phyloP scores from a whole-genome alignment of 2,329 filamentous ascomycete genomes.

The Aspergillus clavatus region DNA sequence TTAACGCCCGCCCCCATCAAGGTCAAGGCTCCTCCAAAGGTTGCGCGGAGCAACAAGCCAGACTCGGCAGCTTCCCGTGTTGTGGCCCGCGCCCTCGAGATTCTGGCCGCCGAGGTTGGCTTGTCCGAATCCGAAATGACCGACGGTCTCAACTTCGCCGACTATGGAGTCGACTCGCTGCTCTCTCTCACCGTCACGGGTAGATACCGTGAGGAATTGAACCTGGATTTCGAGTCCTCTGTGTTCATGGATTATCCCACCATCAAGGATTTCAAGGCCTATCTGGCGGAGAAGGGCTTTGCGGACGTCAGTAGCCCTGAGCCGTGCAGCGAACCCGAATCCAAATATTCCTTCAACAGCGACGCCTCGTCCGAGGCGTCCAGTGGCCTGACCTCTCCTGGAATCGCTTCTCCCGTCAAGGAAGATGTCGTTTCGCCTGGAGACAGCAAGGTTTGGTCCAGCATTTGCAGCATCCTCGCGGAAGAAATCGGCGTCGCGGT shows the following conservation, averaged over 20 bases:
- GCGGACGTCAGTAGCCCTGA: conserved; percentile 26
- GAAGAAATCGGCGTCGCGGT: conserved; percentile 43
- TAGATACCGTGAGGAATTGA: conserved; percentile 57
- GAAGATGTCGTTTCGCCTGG: conserved; percentile 22
- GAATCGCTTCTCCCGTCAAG: conserved; percentile 24
- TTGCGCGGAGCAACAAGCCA: no score
- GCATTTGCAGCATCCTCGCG: conserved; percentile 39
- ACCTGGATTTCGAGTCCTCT: conserved; percentile 55
- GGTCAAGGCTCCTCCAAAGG: background rate
- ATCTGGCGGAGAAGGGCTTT: conserved; percentile 40
- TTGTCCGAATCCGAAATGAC: conserved; percentile 55
- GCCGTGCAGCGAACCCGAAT: conserved; percentile 27
- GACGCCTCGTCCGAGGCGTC: conserved; percentile 28
- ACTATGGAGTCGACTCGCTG: conserved; percentile 59
- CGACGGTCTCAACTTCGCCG: conserved; percentile 57
- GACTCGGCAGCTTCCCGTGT: conserved; percentile 11
- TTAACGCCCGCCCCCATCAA: conserved; percentile 8
- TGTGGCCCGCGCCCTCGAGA: conserved; percentile 32
- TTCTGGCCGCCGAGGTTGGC: conserved; percentile 47
- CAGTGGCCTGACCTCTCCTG: conserved; percentile 28
- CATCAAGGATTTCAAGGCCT: conserved; percentile 56
- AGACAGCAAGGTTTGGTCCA: conserved; percentile 34
- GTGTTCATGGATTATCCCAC: conserved; percentile 58
- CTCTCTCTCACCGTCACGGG: conserved; percentile 59
- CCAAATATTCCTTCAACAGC: conserved; percentile 23